A percentile compares a stretch with the other conserved stretches of the same genome.
phyloP scores from a whole-genome alignment of 306 rosid genomes.

The Trifolium fragiferum region DNA sequence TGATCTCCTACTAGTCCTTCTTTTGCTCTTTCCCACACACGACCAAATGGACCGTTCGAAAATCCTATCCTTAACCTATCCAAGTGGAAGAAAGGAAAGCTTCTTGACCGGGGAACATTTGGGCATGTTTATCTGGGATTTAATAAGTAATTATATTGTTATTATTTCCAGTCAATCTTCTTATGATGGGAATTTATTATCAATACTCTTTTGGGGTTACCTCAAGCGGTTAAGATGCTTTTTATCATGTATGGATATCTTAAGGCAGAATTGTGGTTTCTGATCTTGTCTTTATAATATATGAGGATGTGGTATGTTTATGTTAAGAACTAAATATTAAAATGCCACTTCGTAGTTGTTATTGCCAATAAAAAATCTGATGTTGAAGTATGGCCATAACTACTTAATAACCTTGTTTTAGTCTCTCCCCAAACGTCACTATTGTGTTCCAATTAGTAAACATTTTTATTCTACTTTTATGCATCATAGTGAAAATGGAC shows the following conservation, averaged over 20 bases:
- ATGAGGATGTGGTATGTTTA: not conserved
- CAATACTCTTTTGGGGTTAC: conserved; percentile 15
- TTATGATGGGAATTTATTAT: too few relatives aligned
- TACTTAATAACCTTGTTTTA: not conserved
- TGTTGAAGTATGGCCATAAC: conserved; percentile 6
- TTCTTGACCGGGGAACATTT: conserved; percentile 92
- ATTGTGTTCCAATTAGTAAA: conserved; percentile 31
- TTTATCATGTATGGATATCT: conserved; percentile 2
- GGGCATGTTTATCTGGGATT: conserved; percentile 96
- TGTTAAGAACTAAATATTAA: conserved; percentile 24
- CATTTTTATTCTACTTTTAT: conserved; percentile 25
- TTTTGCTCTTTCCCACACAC: conserved; percentile 54
- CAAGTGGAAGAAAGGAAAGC: conserved; percentile 94
- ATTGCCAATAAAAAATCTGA: conserved; percentile 19
- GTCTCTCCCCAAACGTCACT: conserved; percentile 26
- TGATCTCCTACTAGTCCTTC: conserved; percentile 93
- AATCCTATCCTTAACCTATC: conserved; percentile 48
- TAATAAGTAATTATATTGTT: conserved; percentile 61
- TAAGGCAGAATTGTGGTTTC: conserved; percentile 25
- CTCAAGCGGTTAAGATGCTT: not conserved
- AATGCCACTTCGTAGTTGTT: not conserved
- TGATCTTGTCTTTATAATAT: not conserved
- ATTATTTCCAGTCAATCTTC: conserved; percentile 2
- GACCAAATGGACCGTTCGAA: conserved; percentile 51
- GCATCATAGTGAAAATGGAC: conserved; percentile 85